These are phyloP conservation scores for Cyamopsis tetragonoloba DNA, from an alignment of 306 rosid genomes.

Conservation along the genomic window DNA sequence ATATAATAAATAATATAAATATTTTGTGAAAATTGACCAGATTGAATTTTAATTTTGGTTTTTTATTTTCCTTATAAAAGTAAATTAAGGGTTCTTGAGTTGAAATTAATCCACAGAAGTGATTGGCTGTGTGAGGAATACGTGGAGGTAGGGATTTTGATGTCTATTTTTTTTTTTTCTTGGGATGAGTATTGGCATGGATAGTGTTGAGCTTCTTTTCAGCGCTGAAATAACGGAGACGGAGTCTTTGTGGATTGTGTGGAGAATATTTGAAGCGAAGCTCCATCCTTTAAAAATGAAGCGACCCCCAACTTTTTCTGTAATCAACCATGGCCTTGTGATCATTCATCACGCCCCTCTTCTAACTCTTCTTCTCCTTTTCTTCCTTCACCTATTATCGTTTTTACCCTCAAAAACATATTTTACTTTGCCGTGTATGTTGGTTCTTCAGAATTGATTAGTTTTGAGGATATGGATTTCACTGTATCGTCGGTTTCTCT, in stretches of 20 bases:
- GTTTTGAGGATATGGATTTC: conserved; percentile 23
- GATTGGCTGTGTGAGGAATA: neutral
- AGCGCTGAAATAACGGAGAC: conserved; percentile 58
- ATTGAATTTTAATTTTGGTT: neutral
- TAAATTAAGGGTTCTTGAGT: neutral
- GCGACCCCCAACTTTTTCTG: conserved; percentile 43
- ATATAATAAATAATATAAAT: neutral
- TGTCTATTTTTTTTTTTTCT: neutral
- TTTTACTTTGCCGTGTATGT: neutral
- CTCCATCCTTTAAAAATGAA: conserved; percentile 34
- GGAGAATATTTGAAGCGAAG: conserved; percentile 57
- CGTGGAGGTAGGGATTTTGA: conserved; percentile 3
- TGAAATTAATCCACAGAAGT: neutral
- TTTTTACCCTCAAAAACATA: conserved; percentile 12
- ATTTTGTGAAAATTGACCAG: neutral
- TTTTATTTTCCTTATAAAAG: neutral
- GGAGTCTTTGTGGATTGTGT: conserved; percentile 37
- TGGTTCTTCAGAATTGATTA: neutral
- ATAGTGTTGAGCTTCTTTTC: conserved; percentile 33
- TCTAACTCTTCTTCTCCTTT: conserved; percentile 18
- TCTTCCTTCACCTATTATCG: conserved; percentile 6
- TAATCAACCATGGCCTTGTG: conserved; percentile 33
- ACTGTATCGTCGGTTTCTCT: conserved; percentile 12
- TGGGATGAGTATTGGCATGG: conserved; percentile 4
- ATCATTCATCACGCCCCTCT: neutral